Conservation (phyloP, 257 asterid species). For the Scutellaria baicalensis region DNA sequence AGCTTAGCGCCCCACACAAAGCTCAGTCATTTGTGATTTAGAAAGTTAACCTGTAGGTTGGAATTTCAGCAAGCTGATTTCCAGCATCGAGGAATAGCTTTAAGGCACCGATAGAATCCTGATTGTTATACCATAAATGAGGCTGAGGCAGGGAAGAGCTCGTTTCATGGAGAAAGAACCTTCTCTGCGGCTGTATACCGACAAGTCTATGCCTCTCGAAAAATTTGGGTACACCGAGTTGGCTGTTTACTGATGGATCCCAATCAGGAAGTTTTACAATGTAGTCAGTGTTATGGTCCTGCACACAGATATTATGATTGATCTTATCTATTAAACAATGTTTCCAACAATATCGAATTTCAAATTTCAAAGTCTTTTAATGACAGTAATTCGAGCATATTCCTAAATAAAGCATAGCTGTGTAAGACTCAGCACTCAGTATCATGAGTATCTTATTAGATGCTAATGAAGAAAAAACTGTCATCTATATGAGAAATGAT, state of each 20-base stretch:
- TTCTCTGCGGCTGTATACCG: conserved; percentile 29
- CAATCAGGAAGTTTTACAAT: conserved; percentile 86
- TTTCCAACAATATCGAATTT: too few species aligned
- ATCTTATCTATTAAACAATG: too few species aligned
- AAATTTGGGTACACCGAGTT: conserved; percentile 18
- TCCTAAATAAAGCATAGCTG: too few species aligned
- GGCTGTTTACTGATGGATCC: conserved; percentile 51
- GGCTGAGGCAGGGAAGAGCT: conserved; percentile 57
- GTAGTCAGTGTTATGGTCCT: conserved; percentile 90
- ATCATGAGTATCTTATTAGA: neutral
- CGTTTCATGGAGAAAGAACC: conserved; percentile 56
- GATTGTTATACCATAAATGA: conserved; percentile 79
- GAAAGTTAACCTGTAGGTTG: conserved; percentile 63
- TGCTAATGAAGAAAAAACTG: neutral
- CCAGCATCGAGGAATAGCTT: conserved; percentile 85
- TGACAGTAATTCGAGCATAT: too few species aligned
- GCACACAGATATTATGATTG: conserved; percentile 19
- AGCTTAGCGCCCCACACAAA: too few species aligned
- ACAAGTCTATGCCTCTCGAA: conserved; percentile 32
- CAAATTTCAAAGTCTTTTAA: too few species aligned
- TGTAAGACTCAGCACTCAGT: neutral
- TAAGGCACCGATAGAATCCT: conserved; percentile 52
- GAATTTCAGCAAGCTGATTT: conserved; percentile 64
- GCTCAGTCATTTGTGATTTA: neutral
- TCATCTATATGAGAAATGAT: neutral